Evolutionary conservation across 768 basidiomycete species (phyloP).

Genomic region (Tylopilus sp.): DNA sequence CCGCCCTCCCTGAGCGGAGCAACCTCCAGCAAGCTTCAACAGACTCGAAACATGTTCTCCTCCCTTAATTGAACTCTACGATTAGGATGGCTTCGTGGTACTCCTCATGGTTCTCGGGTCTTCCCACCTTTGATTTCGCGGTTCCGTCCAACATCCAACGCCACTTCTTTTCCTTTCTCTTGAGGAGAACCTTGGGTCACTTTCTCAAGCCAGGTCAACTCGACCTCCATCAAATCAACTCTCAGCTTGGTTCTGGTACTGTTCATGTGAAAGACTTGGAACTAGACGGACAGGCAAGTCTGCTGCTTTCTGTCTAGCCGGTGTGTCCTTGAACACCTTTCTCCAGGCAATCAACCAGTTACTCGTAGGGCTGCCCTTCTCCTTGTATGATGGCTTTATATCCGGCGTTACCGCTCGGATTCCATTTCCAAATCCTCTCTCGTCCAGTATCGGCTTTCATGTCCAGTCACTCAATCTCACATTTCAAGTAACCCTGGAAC

Average conservation of each 20-base stretch:
- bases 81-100: conserved; percentile 51
- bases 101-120: conserved; percentile 47
- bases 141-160: conserved; percentile 76
- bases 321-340: conserved; percentile 15
- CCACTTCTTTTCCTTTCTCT: conserved; percentile 84
- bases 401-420: conserved; percentile 73
- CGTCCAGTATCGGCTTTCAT: conserved; percentile 67
- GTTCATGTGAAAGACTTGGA: conserved; percentile 84
- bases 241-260: conserved; percentile 88
- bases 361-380: conserved; percentile 61
- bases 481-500: conserved; percentile 44
- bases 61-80: conserved; percentile 13
- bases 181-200: conserved; percentile 80
- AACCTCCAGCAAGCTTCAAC: not conserved
- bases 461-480: conserved; percentile 65
- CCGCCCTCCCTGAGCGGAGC: not conserved
- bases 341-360: conserved; percentile 75
- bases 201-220: conserved; percentile 88
- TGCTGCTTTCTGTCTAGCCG: conserved; percentile 1
- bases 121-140: conserved; percentile 63
- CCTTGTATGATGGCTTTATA: conserved; percentile 67
- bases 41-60: conserved; percentile 14
- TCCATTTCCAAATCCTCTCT: conserved; percentile 83
- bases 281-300: conserved; percentile 67
- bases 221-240: conserved; percentile 82